Evolutionary conservation across 352 stramenopile species (phyloP).

Genomic region (Globisporangium radiosum): DNA sequence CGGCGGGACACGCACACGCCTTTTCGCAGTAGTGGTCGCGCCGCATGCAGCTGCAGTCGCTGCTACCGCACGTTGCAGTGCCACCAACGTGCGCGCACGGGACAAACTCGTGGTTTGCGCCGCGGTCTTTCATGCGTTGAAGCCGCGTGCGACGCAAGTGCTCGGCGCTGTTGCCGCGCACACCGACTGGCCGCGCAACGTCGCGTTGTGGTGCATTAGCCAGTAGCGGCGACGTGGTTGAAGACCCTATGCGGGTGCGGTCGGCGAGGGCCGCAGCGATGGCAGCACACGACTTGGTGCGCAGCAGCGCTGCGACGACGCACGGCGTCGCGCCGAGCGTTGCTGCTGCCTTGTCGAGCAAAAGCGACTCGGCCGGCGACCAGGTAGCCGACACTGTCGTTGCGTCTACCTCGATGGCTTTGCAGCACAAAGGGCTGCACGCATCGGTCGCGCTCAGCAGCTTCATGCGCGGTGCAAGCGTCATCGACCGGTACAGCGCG

Average conservation of each 20-base stretch:
- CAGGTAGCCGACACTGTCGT: conserved; percentile 10
- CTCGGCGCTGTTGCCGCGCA: conserved; percentile 55
- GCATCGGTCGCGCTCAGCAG: conserved; percentile 18
- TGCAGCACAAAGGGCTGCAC: conserved; percentile 24
- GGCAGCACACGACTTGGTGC: conserved; percentile 35
- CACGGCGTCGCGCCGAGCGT: conserved; percentile 36
- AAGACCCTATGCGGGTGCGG: neutral
- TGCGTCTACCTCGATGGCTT: conserved; percentile 5
- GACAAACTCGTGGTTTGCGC: conserved; percentile 66
- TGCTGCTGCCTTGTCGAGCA: conserved; percentile 36
- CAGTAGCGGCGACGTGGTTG: conserved; percentile 3
- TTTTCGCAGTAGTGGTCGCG: conserved; percentile 78
- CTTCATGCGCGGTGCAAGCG: conserved; percentile 16
- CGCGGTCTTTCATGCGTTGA: conserved; percentile 78
- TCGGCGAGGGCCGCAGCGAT: conserved; percentile 19
- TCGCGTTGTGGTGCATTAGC: conserved; percentile 3
- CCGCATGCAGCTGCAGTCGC: conserved; percentile 72
- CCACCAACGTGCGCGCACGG: conserved; percentile 51
- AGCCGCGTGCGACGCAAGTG: conserved; percentile 61
- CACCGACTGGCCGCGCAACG: conserved; percentile 23
- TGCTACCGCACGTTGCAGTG: conserved; percentile 40
- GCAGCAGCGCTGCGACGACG: conserved; percentile 28
- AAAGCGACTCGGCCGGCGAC: conserved; percentile 29
- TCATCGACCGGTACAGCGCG: conserved; percentile 36
- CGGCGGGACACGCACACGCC: conserved; percentile 45